A percentile compares a stretch with the other conserved stretches of the same genome.
Conservation (phyloP, 2,329 filamentous ascomycete genomes). For the Arachnomyces sp. region DNA sequence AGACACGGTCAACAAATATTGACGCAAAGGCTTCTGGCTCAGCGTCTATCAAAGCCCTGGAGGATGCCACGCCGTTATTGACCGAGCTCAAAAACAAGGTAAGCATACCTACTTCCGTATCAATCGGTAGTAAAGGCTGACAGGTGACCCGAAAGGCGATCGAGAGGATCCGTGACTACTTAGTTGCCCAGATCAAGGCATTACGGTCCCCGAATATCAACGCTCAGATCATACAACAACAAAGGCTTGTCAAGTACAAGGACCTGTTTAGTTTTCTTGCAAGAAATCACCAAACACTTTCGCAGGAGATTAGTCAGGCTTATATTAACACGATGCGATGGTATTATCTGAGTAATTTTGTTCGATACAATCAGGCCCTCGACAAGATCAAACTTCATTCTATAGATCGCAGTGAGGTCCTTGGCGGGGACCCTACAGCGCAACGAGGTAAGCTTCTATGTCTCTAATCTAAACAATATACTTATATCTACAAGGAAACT, state of each 20-base stretch:
- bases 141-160: slow-evolving; percentile 54
- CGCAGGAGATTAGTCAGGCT: slow-evolving; percentile 81
- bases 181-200: slow-evolving; percentile 91
- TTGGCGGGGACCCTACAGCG: slow-evolving; percentile 68
- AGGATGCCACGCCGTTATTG: slow-evolving; percentile 77
- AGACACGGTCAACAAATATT: slow-evolving; percentile 65
- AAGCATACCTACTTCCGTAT: slow-evolving; percentile 11
- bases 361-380: slow-evolving; percentile 74
- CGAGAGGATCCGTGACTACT: slow-evolving; percentile 86
- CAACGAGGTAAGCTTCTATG: slow-evolving; percentile 42
- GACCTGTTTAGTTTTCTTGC: slow-evolving; percentile 81
- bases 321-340: slow-evolving; percentile 98
- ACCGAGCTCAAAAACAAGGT: slow-evolving; percentile 78
- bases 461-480: slow-evolving; percentile 7
- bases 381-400: slow-evolving; percentile 76
- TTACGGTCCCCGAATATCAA: slow-evolving; percentile 93
- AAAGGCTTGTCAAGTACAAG: slow-evolving; percentile 80
- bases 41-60: slow-evolving; percentile 58
- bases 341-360: slow-evolving; percentile 93
- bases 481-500: slow-evolving; percentile 22
- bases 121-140: neutral
- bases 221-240: slow-evolving; percentile 91
- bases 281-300: slow-evolving; percentile 71
- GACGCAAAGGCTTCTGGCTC: slow-evolving; percentile 58
- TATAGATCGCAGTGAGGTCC: slow-evolving; percentile 73